Conservation (phyloP, 2,329 filamentous ascomycete species). For the Fusarium napiforme region DNA sequence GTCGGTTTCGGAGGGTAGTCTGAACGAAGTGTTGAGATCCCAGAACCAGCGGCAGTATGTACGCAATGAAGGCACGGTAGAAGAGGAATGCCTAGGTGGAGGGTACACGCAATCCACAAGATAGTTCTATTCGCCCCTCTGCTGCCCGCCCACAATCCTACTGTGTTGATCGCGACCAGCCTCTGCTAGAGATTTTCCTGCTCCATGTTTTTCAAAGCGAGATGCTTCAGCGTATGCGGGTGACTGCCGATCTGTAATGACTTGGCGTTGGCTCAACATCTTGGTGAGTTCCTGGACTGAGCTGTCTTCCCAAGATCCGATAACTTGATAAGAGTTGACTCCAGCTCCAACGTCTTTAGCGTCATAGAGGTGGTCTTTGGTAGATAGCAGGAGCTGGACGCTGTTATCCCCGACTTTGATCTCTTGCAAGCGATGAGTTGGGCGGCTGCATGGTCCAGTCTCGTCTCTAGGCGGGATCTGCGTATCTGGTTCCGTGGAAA, state of each 20-base stretch:
- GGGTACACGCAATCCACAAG: background rate
- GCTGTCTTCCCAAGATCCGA: constrained; percentile 27
- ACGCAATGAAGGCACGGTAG: background rate
- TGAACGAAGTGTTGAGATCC: background rate
- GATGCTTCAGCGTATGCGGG: background rate
- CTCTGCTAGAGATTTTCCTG: background rate
- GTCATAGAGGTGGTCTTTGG: constrained; percentile 37
- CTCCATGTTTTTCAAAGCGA: constrained; percentile 7
- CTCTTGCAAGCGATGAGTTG: background rate
- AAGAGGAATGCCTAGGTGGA: background rate
- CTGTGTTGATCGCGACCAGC: background rate
- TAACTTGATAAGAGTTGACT: constrained; percentile 28
- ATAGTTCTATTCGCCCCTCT: background rate
- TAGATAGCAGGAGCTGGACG: constrained; percentile 36
- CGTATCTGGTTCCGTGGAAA: background rate
- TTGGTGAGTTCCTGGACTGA: constrained; percentile 13
- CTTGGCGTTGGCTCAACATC: constrained; percentile 7
- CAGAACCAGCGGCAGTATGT: background rate
- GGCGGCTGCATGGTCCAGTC: background rate
- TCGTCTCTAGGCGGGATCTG: background rate
- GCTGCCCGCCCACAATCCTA: background rate
- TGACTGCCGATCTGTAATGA: background rate
- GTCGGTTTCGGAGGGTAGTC: constrained; percentile 7
- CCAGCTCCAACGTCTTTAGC: constrained; percentile 23
- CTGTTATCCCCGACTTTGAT: constrained; percentile 29